Conservation (phyloP, 2,329 filamentous ascomycete genomes). For the Tolypocladium guangdongense region DNA sequence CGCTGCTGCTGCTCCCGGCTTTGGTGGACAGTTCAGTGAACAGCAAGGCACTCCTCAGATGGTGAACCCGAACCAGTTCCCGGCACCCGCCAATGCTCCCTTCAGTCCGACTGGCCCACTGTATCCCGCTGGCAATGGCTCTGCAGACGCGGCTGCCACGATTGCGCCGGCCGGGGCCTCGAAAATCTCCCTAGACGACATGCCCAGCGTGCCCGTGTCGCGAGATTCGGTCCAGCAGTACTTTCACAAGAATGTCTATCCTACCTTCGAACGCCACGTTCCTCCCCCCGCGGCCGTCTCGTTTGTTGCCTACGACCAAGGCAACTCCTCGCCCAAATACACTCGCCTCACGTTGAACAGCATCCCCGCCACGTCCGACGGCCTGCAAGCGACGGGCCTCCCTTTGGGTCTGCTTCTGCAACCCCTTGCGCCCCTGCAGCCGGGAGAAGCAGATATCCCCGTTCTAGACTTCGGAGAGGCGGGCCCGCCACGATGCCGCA, state of each 20-base stretch:
- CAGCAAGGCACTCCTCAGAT: constrained; percentile 31
- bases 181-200: constrained; percentile 79
- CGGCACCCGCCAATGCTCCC: constrained; percentile 41
- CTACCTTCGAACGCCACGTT: constrained; percentile 88
- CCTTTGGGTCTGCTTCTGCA: constrained; percentile 84
- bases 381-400: constrained; percentile 66
- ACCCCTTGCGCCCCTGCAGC: constrained; percentile 70
- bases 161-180: constrained; percentile 21
- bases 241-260: constrained; percentile 81
- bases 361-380: constrained; percentile 75
- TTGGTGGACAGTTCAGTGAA: constrained; percentile 34
- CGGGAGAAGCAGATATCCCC: constrained; percentile 78
- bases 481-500: constrained; percentile 81
- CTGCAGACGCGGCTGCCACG: constrained; percentile 18
- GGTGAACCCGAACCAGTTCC: constrained; percentile 43
- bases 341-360: constrained; percentile 87
- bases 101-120: constrained; percentile 16
- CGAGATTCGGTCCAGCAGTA: constrained; percentile 74
- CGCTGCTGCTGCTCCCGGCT: constrained; percentile 15
- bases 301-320: constrained; percentile 91
- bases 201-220: constrained; percentile 80
- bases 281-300: constrained; percentile 81
- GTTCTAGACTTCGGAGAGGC: constrained; percentile 89
- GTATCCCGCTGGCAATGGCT: constrained; percentile 8
- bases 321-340: constrained; percentile 91